Base-by-base conservation (phyloP, 495 filamentous ascomycete genomes). In the Penicillium odoratum region DNA sequence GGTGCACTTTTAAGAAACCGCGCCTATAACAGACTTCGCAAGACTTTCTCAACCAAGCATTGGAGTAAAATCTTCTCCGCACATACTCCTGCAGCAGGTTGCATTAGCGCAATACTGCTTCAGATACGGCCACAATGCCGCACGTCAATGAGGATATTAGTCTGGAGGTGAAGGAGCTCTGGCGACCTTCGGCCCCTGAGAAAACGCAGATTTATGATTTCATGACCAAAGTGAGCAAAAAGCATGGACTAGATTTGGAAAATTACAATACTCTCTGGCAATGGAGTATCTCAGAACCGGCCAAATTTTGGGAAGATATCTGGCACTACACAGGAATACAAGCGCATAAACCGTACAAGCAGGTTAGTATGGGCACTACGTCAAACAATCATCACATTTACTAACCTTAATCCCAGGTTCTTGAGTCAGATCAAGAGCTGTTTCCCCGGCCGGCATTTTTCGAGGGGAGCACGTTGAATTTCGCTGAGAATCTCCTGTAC, bases 401-500 rank as follows among this genome's bases (percentile, higher is more conserved):
- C 42, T 51, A n/a, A 60, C 2, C 56, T 44, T 31, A 69, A n/a
- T 10, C 28, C 1, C 34, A 95, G 91, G 89, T 91, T 26, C 74
- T 97, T 13, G 79, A 86, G 31, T 71, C 82, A 31, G 67, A 81
- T 48, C 76, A 85, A 2, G 70, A 81, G 18, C 87, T 98, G 74
- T 97, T 94, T 65, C 94, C 94, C 11, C 83, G 89, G 40, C 92
- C 94, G 2, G 73, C 80, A 28, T 97, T 96, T 78, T 98, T 96
- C 68, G 69, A 83, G 42, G 88, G 87, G 7, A 84, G 89, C 18
- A 84, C 74, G 47, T 75, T 96, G 54, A 97, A 97, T 66, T 96
- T 96, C 69, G 91, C 92, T 25, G 90, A 96, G 75, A 97, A 97
- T 71, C 80, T 97, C 31, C 82, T 97, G 7, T 96, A 85, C 67